Evolutionary conservation across 306 rosid species (phyloP).

Genomic region (Castanea mollissima): DNA sequence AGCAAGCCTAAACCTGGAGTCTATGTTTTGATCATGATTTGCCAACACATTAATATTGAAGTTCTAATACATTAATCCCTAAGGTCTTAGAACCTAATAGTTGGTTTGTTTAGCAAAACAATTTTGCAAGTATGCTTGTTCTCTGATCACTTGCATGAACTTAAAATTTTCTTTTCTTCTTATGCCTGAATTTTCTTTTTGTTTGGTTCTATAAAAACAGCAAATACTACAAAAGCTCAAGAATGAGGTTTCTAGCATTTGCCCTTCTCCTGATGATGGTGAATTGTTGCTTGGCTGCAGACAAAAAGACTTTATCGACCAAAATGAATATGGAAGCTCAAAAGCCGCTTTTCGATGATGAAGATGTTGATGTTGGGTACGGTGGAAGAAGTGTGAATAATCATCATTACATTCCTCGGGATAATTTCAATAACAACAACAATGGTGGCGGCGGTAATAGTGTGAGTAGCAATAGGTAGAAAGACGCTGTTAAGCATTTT

Average conservation of each 20-base stretch:
- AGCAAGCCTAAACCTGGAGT: too few relatives aligned
- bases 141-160: neutral
- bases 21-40: too few relatives aligned
- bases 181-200: neutral
- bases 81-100: too few relatives aligned
- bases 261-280: slow-evolving; percentile 18
- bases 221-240: neutral
- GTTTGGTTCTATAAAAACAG: neutral
- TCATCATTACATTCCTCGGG: slow-evolving; percentile 31
- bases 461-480: neutral
- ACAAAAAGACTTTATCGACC: neutral
- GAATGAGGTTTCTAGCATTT: slow-evolving; percentile 10
- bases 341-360: neutral
- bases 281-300: neutral
- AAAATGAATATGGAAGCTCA: neutral
- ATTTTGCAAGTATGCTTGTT: neutral
- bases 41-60: too few relatives aligned
- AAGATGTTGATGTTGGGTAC: neutral
- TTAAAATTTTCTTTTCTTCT: neutral
- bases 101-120: neutral
- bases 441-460: neutral
- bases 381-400: slow-evolving; percentile 14
- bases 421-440: slow-evolving; percentile 6
- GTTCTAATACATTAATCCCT: too few relatives aligned
- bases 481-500: neutral